Evolutionary conservation across 805 yeast genomes (phyloP), one percentile per base, ranked within the genome.

Genomic region (Yarrowia deformans): DNA sequence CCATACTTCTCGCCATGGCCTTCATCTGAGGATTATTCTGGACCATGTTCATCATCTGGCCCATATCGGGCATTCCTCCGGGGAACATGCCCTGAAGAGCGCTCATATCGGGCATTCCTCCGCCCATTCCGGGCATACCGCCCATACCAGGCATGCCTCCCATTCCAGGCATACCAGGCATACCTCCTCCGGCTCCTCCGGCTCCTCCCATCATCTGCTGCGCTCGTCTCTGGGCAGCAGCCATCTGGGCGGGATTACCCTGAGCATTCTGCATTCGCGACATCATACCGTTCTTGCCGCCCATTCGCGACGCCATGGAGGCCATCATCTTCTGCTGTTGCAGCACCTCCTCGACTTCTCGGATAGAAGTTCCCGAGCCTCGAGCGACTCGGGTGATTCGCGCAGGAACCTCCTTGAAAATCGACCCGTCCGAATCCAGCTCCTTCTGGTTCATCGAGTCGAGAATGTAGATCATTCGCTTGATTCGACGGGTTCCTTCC

Each of bases 391-490:
- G 84, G 5, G 93, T 86, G 64, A 94, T 87, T 78, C 99, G 85
- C 56, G 88, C 83, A 7, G 98, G 98, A 78, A 93, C 88, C 67
- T 88, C 87, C 46, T 85, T 83, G 78, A 94, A 92, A 23, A 90
- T 79, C 70, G 87, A 82, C 1, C 98, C 98, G 78, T 94, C 98
- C 72, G 91, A 86, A 74, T 92, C 97, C 71, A 94, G 84, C 81
- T 94, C 99, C 75, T 89, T 83, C 72, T 88, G 88, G 1, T 97
- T 94, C 99, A 94, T 94, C 1, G 98, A 92, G 78, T 94, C 99
- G 90, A 94, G 86, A 37, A 94, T 88, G 75, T 86, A 93, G 56
- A 94, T 88, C 96, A 94, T 92, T 72, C 89, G 84, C 77, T 93
- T 94, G 81, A 94, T 83, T 75, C 89, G 85, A 69, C 85, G 84